Base-by-base conservation (phyloP, 495 filamentous ascomycete genomes). In the Aspergillus wentii region DNA sequence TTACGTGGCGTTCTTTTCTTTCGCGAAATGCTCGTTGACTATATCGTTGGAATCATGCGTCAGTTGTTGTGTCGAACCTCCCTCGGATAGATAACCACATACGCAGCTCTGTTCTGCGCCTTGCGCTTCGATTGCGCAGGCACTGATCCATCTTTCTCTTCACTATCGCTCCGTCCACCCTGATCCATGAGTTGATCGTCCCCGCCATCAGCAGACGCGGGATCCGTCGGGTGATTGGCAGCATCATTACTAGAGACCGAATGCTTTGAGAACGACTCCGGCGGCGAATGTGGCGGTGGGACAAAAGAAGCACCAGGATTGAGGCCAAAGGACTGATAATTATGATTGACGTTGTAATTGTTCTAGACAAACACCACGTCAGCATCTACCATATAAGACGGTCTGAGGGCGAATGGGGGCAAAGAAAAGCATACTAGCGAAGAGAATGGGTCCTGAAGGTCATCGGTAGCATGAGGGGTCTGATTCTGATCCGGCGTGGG, bases 11-110 rank as follows among this genome's bases (percentile, higher is more conserved):
- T 57, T 96, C 92, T 64, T 96, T 98, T 46, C 92, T 85, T 59
- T 98, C 92, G 40, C 92, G 88, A 59, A 96, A 98, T 31, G 92
- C 92, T 52, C 92, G 83, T 69, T 98, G 92, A 21, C 91, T 96
- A 43, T 38, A 38, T 19, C 18, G 11, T 11, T 7, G 22, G 0
- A 3, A n/a, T n/a, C 18, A 34, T 6, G 7, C 15, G 33, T 48
- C 32, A 49, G 40, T 31, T 17, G 17, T 33, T 18, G 22, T n/a
- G n/a, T n/a, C n/a, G n/a, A n/a, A n/a, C n/a, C n/a, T n/a, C n/a
- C n/a, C n/a, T 11, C 22, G 11, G 6, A 6, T 25, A 25, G 13
- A 34, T 34, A 17, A 9, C 13, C 19, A 80, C 86, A 56, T 83
- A 97, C 91, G 91, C 91, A 63, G 90, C 89, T 57, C 92, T 74